A percentile compares a stretch with the other conserved stretches of the same genome.
These are phyloP conservation scores for Vigna radiata DNA, from an alignment of 306 rosid species.

Conservation along the genomic window DNA sequence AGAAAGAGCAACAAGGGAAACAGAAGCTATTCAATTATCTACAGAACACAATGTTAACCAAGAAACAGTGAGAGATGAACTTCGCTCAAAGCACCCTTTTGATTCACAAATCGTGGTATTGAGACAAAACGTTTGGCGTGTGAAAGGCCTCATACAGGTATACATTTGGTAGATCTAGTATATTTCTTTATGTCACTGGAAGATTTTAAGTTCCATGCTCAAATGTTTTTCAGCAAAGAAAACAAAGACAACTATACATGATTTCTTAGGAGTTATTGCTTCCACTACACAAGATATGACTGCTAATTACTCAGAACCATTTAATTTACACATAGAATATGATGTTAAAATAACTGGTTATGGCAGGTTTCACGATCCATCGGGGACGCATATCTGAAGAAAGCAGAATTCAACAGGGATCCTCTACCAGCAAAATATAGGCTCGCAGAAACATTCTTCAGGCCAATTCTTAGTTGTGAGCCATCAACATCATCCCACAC, in stretches of 20 bases:
- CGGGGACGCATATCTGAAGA: constrained; percentile 91
- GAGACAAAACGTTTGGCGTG: constrained; percentile 88
- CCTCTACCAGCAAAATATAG: constrained; percentile 72
- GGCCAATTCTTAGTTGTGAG: constrained; percentile 79
- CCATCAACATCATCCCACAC: constrained; percentile 72
- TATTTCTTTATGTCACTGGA: neutral
- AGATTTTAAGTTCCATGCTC: neutral
- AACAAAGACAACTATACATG: neutral
- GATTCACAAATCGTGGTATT: constrained; percentile 80
- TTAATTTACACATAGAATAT: neutral
- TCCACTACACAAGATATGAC: neutral
- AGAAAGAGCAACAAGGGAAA: constrained; percentile 68
- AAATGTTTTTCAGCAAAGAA: neutral
- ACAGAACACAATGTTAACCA: constrained; percentile 84
- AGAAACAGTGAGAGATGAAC: constrained; percentile 77
- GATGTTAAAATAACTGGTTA: constrained; percentile 27
- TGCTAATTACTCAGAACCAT: neutral
- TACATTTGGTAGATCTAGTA: neutral
- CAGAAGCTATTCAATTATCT: constrained; percentile 73
- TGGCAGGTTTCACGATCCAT: constrained; percentile 84
- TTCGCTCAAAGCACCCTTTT: constrained; percentile 67
- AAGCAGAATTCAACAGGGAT: constrained; percentile 78
- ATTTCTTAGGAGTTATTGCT: neutral
- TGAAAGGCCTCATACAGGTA: constrained; percentile 98
- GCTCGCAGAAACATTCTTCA: constrained; percentile 73